Evolutionary conservation across 2,329 filamentous ascomycete genomes (phyloP).

Genomic region (Cyclaneusma minus): DNA sequence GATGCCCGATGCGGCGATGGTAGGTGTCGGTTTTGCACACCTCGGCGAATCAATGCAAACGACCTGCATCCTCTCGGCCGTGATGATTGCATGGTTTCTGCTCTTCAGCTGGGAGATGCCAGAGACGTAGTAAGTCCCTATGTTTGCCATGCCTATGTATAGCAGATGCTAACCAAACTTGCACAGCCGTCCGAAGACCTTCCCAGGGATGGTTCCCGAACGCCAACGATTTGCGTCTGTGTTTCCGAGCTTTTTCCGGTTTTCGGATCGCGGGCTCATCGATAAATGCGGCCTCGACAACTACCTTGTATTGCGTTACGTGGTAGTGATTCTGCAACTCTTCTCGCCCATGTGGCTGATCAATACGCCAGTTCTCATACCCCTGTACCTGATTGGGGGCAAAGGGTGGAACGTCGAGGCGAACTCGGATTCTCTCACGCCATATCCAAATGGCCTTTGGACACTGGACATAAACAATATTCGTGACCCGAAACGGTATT

Average conservation of each 20-base stretch:
- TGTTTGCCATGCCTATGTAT: not conserved
- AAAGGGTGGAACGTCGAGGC: conserved; percentile 38
- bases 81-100: no score
- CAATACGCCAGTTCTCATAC: conserved; percentile 72
- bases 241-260: conserved; percentile 44
- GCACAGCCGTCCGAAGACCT: conserved; percentile 63
- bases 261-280: conserved; percentile 69
- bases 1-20: no score
- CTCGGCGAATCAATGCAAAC: no score
- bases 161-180: no score
- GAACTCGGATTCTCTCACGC: conserved; percentile 17
- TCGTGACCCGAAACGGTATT: conserved; percentile 60
- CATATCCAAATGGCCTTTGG: conserved; percentile 45
- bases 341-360: conserved; percentile 70
- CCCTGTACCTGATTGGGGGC: conserved; percentile 66
- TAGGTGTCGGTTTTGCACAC: no score
- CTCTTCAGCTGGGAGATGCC: no score
- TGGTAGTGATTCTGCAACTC: conserved; percentile 74
- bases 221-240: conserved; percentile 49
- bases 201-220: conserved; percentile 72
- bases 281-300: conserved; percentile 91
- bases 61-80: no score
- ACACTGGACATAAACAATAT: conserved; percentile 79
- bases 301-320: conserved; percentile 92
- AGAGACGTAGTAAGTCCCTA: no score